Evolutionary conservation across 2,329 filamentous ascomycete genomes (phyloP).

Genomic region (Herpotrichia juniperi): DNA sequence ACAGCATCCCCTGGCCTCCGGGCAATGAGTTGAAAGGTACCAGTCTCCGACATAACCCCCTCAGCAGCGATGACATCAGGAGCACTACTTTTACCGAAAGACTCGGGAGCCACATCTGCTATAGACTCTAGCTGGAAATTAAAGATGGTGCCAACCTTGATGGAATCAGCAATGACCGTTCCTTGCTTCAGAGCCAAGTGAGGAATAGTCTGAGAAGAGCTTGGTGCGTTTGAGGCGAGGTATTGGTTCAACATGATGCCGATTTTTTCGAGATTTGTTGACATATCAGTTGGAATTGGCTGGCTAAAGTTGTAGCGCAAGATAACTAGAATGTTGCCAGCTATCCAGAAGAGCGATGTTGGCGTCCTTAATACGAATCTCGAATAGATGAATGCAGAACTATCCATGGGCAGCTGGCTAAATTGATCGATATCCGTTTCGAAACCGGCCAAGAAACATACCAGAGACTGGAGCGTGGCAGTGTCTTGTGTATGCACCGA

Average conservation of each 20-base stretch:
- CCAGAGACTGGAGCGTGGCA: neutral
- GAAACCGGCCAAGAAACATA: neutral
- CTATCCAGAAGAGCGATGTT: neutral
- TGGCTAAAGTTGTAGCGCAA: neutral
- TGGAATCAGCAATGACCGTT: neutral
- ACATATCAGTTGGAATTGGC: neutral
- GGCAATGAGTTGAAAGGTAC: neutral
- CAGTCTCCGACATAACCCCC: neutral
- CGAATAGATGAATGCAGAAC: neutral
- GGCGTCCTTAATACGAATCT: neutral
- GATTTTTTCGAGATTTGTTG: neutral
- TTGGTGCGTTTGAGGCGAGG: too few species aligned
- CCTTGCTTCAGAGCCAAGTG: neutral
- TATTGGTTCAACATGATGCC: neutral
- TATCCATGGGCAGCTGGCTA: neutral
- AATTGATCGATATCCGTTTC: neutral
- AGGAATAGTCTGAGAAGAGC: neutral
- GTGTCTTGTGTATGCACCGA: neutral
- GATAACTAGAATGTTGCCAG: neutral
- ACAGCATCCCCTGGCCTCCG: neutral
- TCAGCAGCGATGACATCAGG: neutral
- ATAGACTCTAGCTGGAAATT: neutral
- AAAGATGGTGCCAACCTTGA: neutral
- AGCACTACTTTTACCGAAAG: neutral
- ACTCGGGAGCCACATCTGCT: neutral